These are phyloP conservation scores for Penicillium oxalicum DNA, from an alignment of 2,329 filamentous ascomycete genomes.

Conservation along the genomic window DNA sequence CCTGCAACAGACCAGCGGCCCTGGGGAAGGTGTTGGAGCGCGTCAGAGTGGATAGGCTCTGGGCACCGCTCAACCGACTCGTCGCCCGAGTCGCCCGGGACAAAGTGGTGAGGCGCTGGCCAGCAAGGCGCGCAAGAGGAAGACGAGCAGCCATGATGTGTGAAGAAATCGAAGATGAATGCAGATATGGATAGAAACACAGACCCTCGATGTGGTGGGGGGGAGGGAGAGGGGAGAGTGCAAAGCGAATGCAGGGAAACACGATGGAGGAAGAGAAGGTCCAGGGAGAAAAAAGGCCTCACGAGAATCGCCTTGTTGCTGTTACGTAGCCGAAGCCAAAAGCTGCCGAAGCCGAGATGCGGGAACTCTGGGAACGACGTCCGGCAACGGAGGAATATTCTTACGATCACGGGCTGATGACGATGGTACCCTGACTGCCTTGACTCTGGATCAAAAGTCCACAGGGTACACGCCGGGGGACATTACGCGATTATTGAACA, in stretches of 20 bases:
- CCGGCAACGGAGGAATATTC: constrained; percentile 31
- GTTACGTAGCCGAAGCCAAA: constrained; percentile 21
- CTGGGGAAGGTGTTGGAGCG: constrained; percentile 16
- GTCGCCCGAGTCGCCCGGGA: constrained; percentile 25
- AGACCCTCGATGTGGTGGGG: neutral
- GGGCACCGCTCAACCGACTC: constrained; percentile 17
- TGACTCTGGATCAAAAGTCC: too few species aligned
- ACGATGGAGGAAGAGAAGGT: neutral
- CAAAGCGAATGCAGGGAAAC: neutral
- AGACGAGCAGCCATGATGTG: constrained; percentile 37
- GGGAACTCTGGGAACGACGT: constrained; percentile 9
- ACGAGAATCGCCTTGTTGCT: constrained; percentile 11
- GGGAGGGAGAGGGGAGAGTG: neutral
- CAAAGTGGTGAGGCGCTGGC: constrained; percentile 27
- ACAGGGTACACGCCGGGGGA: too few species aligned
- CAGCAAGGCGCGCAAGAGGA: constrained; percentile 31
- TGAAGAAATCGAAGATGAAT: constrained; percentile 3
- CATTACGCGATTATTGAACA: too few species aligned
- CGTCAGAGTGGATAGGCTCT: constrained; percentile 25
- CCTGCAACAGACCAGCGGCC: constrained; percentile 23
- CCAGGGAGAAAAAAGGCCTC: constrained; percentile 3
- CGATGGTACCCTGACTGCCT: neutral
- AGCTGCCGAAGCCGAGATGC: constrained; percentile 18
- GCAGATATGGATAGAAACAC: neutral
- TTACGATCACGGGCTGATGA: constrained; percentile 17